phyloP scores from a whole-genome alignment of 2,329 filamentous ascomycete species.

The Hypoxylon rubiginosum region DNA sequence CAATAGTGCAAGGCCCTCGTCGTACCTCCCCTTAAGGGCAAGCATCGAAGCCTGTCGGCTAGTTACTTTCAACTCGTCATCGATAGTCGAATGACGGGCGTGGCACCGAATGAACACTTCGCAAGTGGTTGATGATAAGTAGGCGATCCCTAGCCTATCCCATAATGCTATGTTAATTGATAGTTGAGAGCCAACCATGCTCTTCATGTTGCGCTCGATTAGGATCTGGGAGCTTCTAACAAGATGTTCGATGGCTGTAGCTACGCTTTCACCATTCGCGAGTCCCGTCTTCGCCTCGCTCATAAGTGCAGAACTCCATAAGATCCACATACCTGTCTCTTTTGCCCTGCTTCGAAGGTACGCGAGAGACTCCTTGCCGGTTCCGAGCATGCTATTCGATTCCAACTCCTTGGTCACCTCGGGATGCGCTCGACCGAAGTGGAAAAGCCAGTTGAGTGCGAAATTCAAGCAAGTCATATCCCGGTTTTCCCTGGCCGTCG shows the following conservation, averaged over 20 bases:
- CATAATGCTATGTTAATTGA: constrained; percentile 80
- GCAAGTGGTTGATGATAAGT: constrained; percentile 70
- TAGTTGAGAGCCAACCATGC: constrained; percentile 79
- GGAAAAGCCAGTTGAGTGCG: constrained; percentile 94
- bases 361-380: constrained; percentile 82
- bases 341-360: constrained; percentile 90
- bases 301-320: constrained; percentile 85
- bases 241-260: constrained; percentile 79
- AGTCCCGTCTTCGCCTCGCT: constrained; percentile 87
- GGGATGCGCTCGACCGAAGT: constrained; percentile 90
- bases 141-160: constrained; percentile 76
- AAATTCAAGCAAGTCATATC: constrained; percentile 96
- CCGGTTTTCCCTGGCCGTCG: constrained; percentile 92
- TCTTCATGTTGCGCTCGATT: constrained; percentile 79
- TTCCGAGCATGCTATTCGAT: constrained; percentile 79
- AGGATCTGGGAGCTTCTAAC: constrained; percentile 87
- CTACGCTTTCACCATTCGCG: constrained; percentile 75
- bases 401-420: constrained; percentile 78
- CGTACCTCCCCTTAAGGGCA: constrained; percentile 76
- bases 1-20: constrained; percentile 73
- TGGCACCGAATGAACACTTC: constrained; percentile 85
- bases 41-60: constrained; percentile 78
- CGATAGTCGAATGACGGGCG: constrained; percentile 68
- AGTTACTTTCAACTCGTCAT: constrained; percentile 82
- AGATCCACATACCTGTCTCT: constrained; percentile 86